A percentile compares a stretch with the other conserved stretches of the same genome.
Conservation (phyloP, 2,329 filamentous ascomycete genomes). For the Fusarium sp. region DNA sequence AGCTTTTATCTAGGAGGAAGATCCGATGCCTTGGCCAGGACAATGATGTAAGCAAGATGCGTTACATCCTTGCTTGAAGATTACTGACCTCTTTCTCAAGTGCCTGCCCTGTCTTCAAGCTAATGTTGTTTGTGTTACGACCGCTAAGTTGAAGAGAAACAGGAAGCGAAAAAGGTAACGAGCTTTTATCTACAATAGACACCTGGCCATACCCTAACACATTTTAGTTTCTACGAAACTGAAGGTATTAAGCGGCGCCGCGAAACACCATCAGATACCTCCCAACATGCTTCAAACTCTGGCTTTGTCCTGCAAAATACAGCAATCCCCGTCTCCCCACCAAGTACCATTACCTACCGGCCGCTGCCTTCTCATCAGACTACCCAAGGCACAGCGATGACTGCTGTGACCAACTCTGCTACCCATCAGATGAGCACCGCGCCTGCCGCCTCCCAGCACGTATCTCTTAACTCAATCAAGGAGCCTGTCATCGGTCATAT, state of each 20-base stretch:
- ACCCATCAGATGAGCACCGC: neutral
- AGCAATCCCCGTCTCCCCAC: neutral
- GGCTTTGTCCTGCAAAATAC: neutral
- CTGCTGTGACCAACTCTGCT: neutral
- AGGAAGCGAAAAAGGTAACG: slow-evolving; percentile 20
- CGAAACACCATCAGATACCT: neutral
- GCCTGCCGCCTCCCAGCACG: neutral
- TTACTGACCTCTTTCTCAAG: neutral
- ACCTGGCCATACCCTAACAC: neutral
- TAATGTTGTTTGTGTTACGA: slow-evolving; percentile 13
- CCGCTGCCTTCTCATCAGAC: neutral
- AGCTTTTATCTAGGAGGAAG: slow-evolving; percentile 15
- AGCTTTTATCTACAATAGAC: accelerated
- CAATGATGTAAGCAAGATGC: slow-evolving; percentile 3
- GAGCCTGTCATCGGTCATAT: slow-evolving; percentile 45
- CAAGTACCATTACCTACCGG: neutral
- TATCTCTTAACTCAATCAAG: neutral
- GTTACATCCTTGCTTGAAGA: neutral
- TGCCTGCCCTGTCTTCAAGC: slow-evolving; percentile 15
- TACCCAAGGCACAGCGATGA: neutral
- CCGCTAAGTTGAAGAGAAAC: slow-evolving; percentile 25
- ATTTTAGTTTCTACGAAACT: slow-evolving; percentile 16
- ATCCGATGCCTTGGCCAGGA: slow-evolving; percentile 27
- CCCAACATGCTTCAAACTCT: neutral
- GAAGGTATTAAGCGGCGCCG: slow-evolving; percentile 21